A percentile compares a stretch with the other conserved stretches of the same genome.
These are phyloP conservation scores for Fusarium buxicola DNA, from an alignment of 2,329 filamentous ascomycete genomes.

Conservation along the genomic window DNA sequence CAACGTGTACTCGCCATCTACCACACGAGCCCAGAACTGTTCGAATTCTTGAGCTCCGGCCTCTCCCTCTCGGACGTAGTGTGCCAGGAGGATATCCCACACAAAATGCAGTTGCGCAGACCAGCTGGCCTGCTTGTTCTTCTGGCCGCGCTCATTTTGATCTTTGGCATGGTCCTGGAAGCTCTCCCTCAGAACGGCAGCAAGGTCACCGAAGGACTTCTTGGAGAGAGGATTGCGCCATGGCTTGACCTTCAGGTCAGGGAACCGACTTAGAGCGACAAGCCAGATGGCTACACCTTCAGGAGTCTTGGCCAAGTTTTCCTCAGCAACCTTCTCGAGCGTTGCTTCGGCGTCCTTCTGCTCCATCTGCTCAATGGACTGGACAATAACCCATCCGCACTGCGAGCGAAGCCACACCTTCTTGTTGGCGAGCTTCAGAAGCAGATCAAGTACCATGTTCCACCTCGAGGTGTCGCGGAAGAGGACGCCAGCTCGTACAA, in stretches of 20 bases:
- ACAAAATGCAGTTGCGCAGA: constrained; percentile 86
- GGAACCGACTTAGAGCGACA: constrained; percentile 72
- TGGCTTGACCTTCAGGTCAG: constrained; percentile 71
- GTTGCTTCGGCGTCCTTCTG: constrained; percentile 70
- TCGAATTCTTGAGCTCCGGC: constrained; percentile 66
- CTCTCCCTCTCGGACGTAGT: constrained; percentile 57
- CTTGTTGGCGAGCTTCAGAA: constrained; percentile 80
- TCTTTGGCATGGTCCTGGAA: constrained; percentile 65
- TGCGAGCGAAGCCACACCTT: constrained; percentile 92
- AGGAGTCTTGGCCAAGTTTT: constrained; percentile 80
- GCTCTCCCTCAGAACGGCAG: constrained; percentile 83
- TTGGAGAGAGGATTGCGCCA: constrained; percentile 83
- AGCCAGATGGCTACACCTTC: constrained; percentile 94
- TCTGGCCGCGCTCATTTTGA: constrained; percentile 54
- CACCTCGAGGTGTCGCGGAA: constrained; percentile 71
- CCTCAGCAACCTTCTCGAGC: constrained; percentile 70
- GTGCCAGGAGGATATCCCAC: constrained; percentile 81
- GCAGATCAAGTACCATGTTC: constrained; percentile 75
- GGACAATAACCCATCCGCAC: constrained; percentile 84
- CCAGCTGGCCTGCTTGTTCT: constrained; percentile 77
- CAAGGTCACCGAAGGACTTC: constrained; percentile 75
- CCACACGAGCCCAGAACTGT: constrained; percentile 86
- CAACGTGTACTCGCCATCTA: constrained; percentile 76
- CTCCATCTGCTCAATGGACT: constrained; percentile 73
- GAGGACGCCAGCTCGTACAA: constrained; percentile 82